Evolutionary conservation across 305 asterid genomes (phyloP).

Genomic region (Solanum hybrid): DNA sequence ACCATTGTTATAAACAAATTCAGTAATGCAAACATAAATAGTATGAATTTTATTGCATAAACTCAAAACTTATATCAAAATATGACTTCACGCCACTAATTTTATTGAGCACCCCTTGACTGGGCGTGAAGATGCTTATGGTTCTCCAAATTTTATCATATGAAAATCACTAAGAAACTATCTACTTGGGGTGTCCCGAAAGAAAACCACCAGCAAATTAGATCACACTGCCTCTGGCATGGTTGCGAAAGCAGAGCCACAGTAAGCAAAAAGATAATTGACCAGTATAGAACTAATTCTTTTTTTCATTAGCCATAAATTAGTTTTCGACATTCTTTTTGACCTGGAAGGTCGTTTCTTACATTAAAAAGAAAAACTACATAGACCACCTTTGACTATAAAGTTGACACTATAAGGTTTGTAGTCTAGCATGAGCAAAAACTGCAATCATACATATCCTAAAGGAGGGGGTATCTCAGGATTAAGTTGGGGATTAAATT

Average conservation of each 20-base stretch:
- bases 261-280: not conserved
- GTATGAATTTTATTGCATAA: not conserved
- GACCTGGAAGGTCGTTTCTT: not conserved
- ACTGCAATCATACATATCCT: not conserved
- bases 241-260: not conserved
- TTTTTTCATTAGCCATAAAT: not conserved
- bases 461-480: not conserved
- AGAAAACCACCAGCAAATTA: not conserved
- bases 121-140: not conserved
- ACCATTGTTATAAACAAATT: not conserved
- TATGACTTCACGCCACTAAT: not conserved
- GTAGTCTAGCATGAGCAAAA: not conserved
- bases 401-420: not conserved
- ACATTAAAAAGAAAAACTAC: not conserved
- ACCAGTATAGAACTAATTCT: not conserved
- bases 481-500: not conserved
- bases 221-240: not conserved
- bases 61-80: not conserved
- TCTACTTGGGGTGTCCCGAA: not conserved
- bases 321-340: not conserved
- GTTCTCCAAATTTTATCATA: not conserved
- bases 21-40: not conserved
- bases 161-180: not conserved
- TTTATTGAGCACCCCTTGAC: not conserved
- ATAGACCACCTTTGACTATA: not conserved